Percentiles rank a stretch among this genome's conserved stretches.
Conservation (phyloP, 495 filamentous ascomycete species). For the Hypoxylon fragiforme region DNA sequence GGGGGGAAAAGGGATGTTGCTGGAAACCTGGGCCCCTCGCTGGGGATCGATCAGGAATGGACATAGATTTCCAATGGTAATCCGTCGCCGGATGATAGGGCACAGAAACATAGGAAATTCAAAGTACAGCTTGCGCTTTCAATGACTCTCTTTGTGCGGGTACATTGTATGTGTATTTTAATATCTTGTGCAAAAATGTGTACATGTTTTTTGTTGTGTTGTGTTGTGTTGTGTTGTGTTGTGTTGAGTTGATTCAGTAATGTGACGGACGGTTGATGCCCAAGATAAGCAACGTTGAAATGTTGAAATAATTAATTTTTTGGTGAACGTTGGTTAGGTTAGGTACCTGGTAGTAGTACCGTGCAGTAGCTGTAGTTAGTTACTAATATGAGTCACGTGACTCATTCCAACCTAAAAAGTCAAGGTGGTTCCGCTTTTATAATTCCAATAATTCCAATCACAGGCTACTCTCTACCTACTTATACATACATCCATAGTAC, state of each 20-base stretch:
- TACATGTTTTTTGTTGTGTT: not conserved
- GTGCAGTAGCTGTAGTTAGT: no score
- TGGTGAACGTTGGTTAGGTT: no score
- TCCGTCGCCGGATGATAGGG: constrained; percentile 41
- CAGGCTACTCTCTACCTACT: no score
- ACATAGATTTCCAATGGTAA: constrained; percentile 42
- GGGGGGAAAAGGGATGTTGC: constrained; percentile 25
- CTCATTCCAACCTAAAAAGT: no score
- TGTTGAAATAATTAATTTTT: no score
- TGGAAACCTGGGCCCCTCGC: constrained; percentile 27
- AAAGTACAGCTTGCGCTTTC: constrained; percentile 29
- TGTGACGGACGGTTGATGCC: not conserved
- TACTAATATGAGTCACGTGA: no score
- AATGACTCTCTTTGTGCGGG: not conserved
- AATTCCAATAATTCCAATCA: no score
- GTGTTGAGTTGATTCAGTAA: not conserved
- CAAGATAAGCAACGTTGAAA: not conserved
- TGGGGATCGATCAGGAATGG: constrained; percentile 36
- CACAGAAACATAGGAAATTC: constrained; percentile 32
- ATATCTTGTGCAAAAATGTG: not conserved
- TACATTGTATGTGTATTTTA: constrained; percentile 4
- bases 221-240: not conserved
- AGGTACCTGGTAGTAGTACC: no score
- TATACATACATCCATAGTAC: no score
- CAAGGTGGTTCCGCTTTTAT: no score